A percentile compares a stretch with the other conserved stretches of the same genome.
phyloP scores from a whole-genome alignment of 495 filamentous ascomycete species.

The Annulohypoxylon maeteangense region DNA sequence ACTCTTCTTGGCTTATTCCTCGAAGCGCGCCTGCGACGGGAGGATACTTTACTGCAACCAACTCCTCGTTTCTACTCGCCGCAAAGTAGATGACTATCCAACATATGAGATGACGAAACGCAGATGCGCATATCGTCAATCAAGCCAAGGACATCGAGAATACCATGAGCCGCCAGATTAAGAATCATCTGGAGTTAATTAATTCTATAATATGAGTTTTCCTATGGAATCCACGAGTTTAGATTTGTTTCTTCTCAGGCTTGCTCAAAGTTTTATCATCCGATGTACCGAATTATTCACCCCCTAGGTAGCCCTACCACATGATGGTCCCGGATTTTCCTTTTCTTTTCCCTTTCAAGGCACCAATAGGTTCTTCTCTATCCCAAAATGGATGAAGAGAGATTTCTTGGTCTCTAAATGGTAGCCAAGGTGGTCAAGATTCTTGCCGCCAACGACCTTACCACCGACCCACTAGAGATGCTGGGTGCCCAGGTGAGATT shows the following conservation, averaged over 20 bases:
- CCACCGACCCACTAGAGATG: slow-evolving; percentile 25
- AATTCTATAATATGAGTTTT: background rate
- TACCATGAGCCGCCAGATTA: background rate
- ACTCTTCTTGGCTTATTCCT: background rate
- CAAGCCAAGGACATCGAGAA: background rate
- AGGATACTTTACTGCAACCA: background rate
- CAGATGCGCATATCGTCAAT: background rate
- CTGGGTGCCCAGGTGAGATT: slow-evolving; percentile 38
- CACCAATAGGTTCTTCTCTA: background rate
- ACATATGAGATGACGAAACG: background rate
- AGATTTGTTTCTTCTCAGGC: background rate
- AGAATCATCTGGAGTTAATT: background rate
- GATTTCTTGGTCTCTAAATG: slow-evolving; percentile 5
- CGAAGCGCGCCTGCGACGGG: slow-evolving; percentile 23
- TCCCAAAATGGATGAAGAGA: background rate
- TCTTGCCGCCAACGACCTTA: slow-evolving; percentile 37
- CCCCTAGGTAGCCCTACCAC: background rate
- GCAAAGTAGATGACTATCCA: too few relatives aligned
- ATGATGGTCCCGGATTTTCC: background rate
- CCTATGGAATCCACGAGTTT: background rate
- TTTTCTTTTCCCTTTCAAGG: slow-evolving; percentile 5
- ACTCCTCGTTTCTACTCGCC: background rate
- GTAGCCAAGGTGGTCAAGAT: slow-evolving; percentile 14
- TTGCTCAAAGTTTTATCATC: background rate
- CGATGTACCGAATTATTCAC: background rate